Percentiles rank a stretch among this genome's conserved stretches.
Evolutionary conservation across 2,329 filamentous ascomycete genomes (phyloP).

Genomic region (Paracorniculantispora psalliotae): DNA sequence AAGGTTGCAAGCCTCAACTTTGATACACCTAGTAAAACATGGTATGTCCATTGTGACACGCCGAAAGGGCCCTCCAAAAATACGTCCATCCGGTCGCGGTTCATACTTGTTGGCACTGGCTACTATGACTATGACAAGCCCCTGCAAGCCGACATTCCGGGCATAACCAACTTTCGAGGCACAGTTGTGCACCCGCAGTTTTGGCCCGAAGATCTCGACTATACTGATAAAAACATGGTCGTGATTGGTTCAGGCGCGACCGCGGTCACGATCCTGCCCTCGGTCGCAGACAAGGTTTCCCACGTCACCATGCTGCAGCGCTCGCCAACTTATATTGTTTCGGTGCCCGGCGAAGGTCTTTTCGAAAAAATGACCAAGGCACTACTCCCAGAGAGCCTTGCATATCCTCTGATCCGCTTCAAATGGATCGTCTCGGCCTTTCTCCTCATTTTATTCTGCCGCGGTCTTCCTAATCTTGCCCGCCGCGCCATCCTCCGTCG

Average conservation of each 20-base stretch:
- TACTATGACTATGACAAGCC: slow-evolving; percentile 65
- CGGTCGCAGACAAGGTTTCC: slow-evolving; percentile 50
- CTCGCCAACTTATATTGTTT: slow-evolving; percentile 54
- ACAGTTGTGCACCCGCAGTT: slow-evolving; percentile 64
- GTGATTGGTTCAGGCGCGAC: slow-evolving; percentile 66
- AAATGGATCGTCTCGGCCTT: slow-evolving; percentile 41
- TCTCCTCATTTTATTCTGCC: slow-evolving; percentile 42
- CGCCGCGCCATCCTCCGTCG: slow-evolving; percentile 36
- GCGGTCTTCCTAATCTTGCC: slow-evolving; percentile 41
- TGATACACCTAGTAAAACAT: slow-evolving; percentile 15
- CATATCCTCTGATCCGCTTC: slow-evolving; percentile 40
- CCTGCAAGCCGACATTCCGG: slow-evolving; percentile 44
- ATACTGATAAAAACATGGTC: slow-evolving; percentile 58
- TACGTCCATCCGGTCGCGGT: slow-evolving; percentile 23
- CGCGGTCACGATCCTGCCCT: slow-evolving; percentile 60
- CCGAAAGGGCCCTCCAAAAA: slow-evolving; percentile 23
- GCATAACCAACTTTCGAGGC: slow-evolving; percentile 33
- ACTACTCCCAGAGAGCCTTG: slow-evolving; percentile 38
- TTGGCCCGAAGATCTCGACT: slow-evolving; percentile 65
- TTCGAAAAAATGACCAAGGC: slow-evolving; percentile 25
- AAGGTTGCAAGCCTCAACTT: slow-evolving; percentile 44
- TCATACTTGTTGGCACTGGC: slow-evolving; percentile 51
- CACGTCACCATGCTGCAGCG: slow-evolving; percentile 67
- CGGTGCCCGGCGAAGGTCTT: slow-evolving; percentile 9
- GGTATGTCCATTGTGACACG: slow-evolving; percentile 21